Conservation (phyloP, 148 eudicot species). For the Talinum fruticosum region DNA sequence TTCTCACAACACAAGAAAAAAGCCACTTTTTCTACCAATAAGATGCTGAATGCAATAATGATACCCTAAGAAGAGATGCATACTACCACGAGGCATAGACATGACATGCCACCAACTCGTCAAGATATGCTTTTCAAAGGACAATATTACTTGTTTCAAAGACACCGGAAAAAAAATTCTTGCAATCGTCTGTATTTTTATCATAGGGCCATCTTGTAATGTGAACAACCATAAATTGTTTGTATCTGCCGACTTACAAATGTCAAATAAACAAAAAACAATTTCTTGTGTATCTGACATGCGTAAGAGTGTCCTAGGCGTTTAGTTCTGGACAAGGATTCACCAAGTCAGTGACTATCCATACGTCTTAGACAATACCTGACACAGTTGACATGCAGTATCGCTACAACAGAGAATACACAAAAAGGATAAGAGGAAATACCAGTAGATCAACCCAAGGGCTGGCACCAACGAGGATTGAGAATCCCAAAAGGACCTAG, state of each 20-base stretch:
- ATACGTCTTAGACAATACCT: background rate
- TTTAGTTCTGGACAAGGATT: background rate
- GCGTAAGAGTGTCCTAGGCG: background rate
- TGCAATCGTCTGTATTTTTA: no score
- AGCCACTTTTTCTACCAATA: no score
- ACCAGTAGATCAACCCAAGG: conserved; percentile 99
- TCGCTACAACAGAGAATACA: background rate
- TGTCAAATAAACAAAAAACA: background rate
- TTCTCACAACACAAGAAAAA: no score
- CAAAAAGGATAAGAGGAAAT: conserved; percentile 12
- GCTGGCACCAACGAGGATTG: conserved; percentile 95
- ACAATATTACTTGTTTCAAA: no score
- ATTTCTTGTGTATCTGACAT: background rate
- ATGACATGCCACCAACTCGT: no score
- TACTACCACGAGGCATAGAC: no score
- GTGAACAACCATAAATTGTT: background rate
- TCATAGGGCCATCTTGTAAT: background rate
- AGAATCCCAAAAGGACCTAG: conserved; percentile 93
- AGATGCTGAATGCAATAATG: no score
- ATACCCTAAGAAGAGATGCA: no score
- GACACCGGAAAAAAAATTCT: no score
- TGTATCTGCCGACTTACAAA: background rate
- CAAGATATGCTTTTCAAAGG: no score
- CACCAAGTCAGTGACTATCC: background rate
- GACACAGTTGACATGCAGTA: background rate